Evolutionary conservation across 345 rosid genomes (phyloP), one percentile per base, ranked within the genome.

Genomic region (Brassica cretica): DNA sequence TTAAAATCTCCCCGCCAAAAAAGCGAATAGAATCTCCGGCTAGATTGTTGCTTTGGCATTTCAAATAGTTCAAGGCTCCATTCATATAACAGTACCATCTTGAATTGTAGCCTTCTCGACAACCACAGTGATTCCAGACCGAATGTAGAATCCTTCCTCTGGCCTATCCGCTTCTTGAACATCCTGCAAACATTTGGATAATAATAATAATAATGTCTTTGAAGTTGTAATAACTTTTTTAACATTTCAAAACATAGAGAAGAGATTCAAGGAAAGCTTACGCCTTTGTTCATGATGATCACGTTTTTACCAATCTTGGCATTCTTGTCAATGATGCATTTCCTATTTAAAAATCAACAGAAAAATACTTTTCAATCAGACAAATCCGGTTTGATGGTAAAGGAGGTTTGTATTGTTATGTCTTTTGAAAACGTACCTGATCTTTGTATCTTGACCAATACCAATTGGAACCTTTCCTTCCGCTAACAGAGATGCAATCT

Each of bases 311-410:
- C 98, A 2, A 91, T 91, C 76, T 80, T 89, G 11, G 95, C 91
- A 27, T 93, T 91, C 84, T 83, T 91, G 88, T 91, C 93, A 55
- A 93, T 91, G 75, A 93, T 91, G 69, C 96, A 91, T 72, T 93
- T 89, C 86, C 97, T 91, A 84, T 67, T 2, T 37, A 8, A 44
- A 78, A 32, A 73, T 18, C 41, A 59, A n/a, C 19, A 29, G 14
- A 7, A 35, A 7, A 46, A 6, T 30, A 59, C 27, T 8, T 4
- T 58, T 76, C 24, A 16, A 24, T 21, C 49, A 72, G 37, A 19
- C 11, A 66, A 32, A 51, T 41, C 41, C 0, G 18, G 7, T 5
- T 30, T 16, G 9, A 41, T 8, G 29, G 33, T 74, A 18, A 25
- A 30, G 71, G 24, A 25, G 7, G 76, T 2, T 15, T 60, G 14